Evolutionary conservation across 2,329 filamentous ascomycete genomes (phyloP).

Genomic region (Calonectria henricotiae): DNA sequence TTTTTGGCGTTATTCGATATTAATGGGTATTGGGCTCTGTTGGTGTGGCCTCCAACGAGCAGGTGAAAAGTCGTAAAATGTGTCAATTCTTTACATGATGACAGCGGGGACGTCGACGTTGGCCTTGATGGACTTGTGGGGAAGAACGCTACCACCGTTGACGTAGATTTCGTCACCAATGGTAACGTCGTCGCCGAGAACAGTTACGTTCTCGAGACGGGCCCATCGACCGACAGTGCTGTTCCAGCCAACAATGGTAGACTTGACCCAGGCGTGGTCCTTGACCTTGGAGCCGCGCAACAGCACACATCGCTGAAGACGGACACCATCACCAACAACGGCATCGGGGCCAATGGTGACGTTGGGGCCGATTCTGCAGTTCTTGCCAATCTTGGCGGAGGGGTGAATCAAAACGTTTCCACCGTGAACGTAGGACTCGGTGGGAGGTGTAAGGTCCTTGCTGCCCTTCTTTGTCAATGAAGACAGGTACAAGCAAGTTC

Average conservation of each 20-base stretch:
- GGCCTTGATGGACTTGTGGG: constrained; percentile 98
- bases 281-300: constrained; percentile 94
- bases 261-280: constrained; percentile 99
- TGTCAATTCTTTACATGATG: constrained; percentile 71
- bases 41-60: constrained; percentile 49
- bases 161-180: constrained; percentile 99
- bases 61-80: constrained; percentile 26
- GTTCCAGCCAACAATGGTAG: constrained; percentile 98
- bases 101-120: constrained; percentile 89
- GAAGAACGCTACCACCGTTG: constrained; percentile 94
- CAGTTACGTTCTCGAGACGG: constrained; percentile 96
- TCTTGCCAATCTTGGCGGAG: constrained; percentile 95
- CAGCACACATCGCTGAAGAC: constrained; percentile 93
- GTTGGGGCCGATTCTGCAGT: constrained; percentile 98
- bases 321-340: constrained; percentile 92
- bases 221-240: constrained; percentile 96
- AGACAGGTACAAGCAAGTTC: constrained; percentile 96
- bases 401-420: constrained; percentile 97
- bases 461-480: constrained; percentile 92
- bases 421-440: constrained; percentile 87
- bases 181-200: constrained; percentile 96
- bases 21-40: constrained; percentile 35
- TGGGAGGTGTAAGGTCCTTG: constrained; percentile 83
- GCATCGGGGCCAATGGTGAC: constrained; percentile 96
- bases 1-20: constrained; percentile 47